Evolutionary conservation across 306 rosid genomes (phyloP), one percentile per base, ranked within the genome.

Genomic region (Ormosia semicastrata): DNA sequence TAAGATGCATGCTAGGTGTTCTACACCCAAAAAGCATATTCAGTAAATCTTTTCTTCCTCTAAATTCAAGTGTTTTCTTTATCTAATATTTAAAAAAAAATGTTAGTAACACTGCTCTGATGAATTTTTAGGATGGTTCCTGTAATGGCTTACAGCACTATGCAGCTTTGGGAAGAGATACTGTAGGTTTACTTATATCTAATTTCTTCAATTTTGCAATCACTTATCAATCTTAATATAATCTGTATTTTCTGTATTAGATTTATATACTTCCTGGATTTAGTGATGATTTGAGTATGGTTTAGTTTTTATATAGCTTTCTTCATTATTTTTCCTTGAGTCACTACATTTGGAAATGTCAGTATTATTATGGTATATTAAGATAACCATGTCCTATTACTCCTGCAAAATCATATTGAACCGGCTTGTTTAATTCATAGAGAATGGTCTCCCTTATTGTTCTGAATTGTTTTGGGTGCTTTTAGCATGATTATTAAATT

Each of bases 141-240:
- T 93, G 97, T 83, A 93, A 93, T 82, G 97, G 97, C 86, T 82
- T 91, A 82, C 97, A 93, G 84, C 97, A 93, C 88, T 91, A 91
- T 46, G 96, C 97, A 79, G 96, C 96, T 40, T 79, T 93, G 91
- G 97, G 95, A 79, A 88, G 97, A 93, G 89, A 92, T 52, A 73
- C 77, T 49, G 97, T 93, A 89, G 8, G 95, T 79, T 83, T 76
- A 65, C 75, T 86, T 36, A 17, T 33, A 14, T 70, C 53, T 58
- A 37, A 56, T 52, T 75, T 54, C 34, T 54, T 66, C 13, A 37
- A 65, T 64, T 47, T 49, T 72, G 43, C 43, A 56, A 50, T 53
- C 10, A 49, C 52, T 65, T 71, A 69, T 59, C 71, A 50, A 53
- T 9, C 33, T 17, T 65, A 14, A 52, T 59, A 62, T 62, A 81